phyloP scores from a whole-genome alignment of 495 filamentous ascomycete species.

The Glutinoglossum americanum region DNA sequence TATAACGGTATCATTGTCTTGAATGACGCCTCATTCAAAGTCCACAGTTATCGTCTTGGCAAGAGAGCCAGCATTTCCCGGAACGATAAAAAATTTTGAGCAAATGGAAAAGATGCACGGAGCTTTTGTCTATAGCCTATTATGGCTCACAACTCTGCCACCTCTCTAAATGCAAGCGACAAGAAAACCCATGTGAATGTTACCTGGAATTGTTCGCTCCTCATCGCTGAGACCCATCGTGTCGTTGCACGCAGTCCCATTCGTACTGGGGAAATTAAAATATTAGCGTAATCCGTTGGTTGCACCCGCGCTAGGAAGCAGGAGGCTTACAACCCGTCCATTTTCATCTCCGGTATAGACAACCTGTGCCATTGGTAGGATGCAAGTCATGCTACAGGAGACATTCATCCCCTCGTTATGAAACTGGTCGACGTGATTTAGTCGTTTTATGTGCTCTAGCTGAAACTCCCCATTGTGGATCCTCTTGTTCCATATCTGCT shows the following conservation, averaged over 20 bases:
- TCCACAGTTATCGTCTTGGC: too few species aligned
- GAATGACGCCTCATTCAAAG: too few species aligned
- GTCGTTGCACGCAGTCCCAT: constrained; percentile 57
- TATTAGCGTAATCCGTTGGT: constrained; percentile 1
- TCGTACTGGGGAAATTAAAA: constrained; percentile 37
- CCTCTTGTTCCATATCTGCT: constrained; percentile 32
- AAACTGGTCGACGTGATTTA: constrained; percentile 61
- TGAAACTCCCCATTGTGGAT: constrained; percentile 31
- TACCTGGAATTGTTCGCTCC: background rate
- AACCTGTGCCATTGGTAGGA: constrained; percentile 58
- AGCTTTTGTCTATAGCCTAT: too few species aligned
- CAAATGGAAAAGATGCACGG: too few species aligned
- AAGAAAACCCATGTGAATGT: background rate
- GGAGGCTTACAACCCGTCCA: constrained; percentile 41
- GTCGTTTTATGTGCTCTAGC: constrained; percentile 43
- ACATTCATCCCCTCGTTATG: constrained; percentile 55
- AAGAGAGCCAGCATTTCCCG: too few species aligned
- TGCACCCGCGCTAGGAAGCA: background rate
- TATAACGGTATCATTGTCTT: too few species aligned
- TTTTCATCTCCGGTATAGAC: constrained; percentile 90
- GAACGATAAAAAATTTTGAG: too few species aligned
- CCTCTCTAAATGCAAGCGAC: background rate
- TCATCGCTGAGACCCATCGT: background rate
- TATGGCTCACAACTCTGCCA: too few species aligned
- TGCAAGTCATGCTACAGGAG: constrained; percentile 67